Conservation (phyloP, 345 rosid species). For the Rubroshorea leprosula region DNA sequence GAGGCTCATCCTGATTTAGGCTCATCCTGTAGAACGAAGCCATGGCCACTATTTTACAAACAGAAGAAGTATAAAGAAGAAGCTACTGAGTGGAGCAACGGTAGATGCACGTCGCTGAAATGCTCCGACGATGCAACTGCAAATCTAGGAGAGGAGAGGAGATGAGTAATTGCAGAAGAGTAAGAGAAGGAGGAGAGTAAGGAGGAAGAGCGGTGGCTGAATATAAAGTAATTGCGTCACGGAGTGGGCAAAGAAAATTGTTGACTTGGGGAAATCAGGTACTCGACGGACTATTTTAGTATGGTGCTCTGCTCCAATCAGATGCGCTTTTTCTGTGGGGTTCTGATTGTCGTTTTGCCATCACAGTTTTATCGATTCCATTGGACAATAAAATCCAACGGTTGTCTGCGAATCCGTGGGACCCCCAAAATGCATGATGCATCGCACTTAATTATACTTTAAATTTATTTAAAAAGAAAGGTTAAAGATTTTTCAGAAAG, state of each 20-base stretch:
- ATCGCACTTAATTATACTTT: no score
- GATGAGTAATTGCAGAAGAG: not conserved
- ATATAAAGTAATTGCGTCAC: not conserved
- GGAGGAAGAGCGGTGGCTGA: not conserved
- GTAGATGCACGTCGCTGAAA: not conserved
- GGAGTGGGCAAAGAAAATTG: not conserved
- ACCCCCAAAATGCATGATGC: no score
- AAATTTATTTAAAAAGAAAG: no score
- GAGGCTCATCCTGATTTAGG: constrained; percentile 31
- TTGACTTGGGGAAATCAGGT: constrained; percentile 20
- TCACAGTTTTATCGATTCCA: not conserved
- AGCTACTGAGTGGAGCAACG: no score
- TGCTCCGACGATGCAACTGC: not conserved
- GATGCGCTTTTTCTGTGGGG: not conserved
- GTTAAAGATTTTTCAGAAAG: no score
- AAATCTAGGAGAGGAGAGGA: not conserved
- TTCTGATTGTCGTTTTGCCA: not conserved
- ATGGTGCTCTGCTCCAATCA: not conserved
- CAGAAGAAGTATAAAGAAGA: not conserved
- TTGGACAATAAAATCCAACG: not conserved
- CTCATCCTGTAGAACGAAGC: constrained; percentile 28
- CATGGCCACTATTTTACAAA: constrained; percentile 16
- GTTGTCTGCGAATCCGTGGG: no score
- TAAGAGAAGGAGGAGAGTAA: not conserved
- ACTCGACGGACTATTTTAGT: constrained; percentile 15